Evolutionary conservation across 2,329 filamentous ascomycete species (phyloP), one percentile per base, ranked within the genome.

Genomic region (Epichloe coenophiala): DNA sequence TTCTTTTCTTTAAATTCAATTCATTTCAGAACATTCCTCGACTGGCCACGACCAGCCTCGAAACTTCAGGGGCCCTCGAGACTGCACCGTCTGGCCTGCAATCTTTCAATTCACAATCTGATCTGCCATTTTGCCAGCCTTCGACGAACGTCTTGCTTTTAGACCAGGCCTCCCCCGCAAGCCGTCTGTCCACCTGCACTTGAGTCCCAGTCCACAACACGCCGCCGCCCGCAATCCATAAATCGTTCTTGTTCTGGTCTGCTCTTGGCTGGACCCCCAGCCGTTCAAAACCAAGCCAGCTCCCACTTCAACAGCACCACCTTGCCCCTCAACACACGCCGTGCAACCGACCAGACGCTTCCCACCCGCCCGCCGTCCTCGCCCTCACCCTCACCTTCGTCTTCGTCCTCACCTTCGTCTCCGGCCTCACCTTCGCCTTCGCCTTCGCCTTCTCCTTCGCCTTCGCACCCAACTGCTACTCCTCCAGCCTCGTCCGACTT

Each of bases 271-370:
- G 12, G 40, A 21, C 39, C 27, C 42, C 42, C 42, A 31, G 42
- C 27, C 21, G 42, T 31, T 33, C 42, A 33, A 45, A 45, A 33
- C 42, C 44, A 27, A 46, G 21, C 48, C 48, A 15, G 48, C 43
- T 50, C 37, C 49, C 21, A 31, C 33, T 9, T 19, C 43, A 19
- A 21, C 23, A 38, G 31, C 45, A 31, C 41, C 23, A 27, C 7
- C 45, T 40, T 44, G 45, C 15, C 50, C 42, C 47, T 45, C 50
- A 48, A 48, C 41, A 47, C 36, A 17, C 36, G 19, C 31, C 38
- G 38, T 21, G 38, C 45, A 37, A 43, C 33, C 39, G 40, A 43
- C 44, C 15, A 44, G 50, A 33, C 49, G 49, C 37, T 27, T 36
- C n/a, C 35, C 40, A 41, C 33, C 36, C 21, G 37, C 39, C 47